A percentile compares a stretch with the other conserved stretches of the same genome.
These are phyloP conservation scores for Mortierella sp. DNA, from an alignment of 371 early-diverging fungal genomes.

Conservation along the genomic window DNA sequence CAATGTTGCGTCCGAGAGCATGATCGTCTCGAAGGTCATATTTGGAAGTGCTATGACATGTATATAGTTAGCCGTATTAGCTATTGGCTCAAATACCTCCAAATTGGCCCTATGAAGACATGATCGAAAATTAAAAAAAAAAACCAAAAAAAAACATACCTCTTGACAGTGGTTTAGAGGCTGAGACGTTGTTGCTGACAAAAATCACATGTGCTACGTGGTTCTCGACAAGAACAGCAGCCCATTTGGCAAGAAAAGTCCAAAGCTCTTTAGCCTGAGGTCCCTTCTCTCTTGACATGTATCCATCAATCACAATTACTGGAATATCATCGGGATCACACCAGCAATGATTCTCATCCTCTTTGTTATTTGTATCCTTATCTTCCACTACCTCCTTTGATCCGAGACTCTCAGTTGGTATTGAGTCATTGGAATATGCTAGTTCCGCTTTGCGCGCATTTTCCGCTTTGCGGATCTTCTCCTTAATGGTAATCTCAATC, in stretches of 20 bases:
- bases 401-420: constrained; percentile 7
- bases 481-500: constrained; percentile 43
- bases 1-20: constrained; percentile 77
- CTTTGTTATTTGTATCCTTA: constrained; percentile 18
- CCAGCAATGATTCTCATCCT: constrained; percentile 36
- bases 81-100: not conserved
- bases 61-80: not conserved
- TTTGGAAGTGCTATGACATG: constrained; percentile 73
- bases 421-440: constrained; percentile 14
- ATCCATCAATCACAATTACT: constrained; percentile 90
- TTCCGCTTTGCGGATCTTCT: constrained; percentile 56
- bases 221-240: constrained; percentile 78
- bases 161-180: constrained; percentile 77
- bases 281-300: constrained; percentile 78
- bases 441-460: constrained; percentile 58
- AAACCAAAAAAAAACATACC: constrained; percentile 58
- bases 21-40: constrained; percentile 78
- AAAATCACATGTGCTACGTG: constrained; percentile 94
- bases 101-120: too few relatives aligned
- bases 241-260: constrained; percentile 84
- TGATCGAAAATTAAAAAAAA: not conserved
- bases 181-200: constrained; percentile 82
- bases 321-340: constrained; percentile 75
- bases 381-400: not conserved
- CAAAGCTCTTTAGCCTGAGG: constrained; percentile 68